Percentiles rank a stretch among this genome's conserved stretches.
These are phyloP conservation scores for Nicotiana knightiana DNA, from an alignment of 257 asterid species.

Conservation along the genomic window DNA sequence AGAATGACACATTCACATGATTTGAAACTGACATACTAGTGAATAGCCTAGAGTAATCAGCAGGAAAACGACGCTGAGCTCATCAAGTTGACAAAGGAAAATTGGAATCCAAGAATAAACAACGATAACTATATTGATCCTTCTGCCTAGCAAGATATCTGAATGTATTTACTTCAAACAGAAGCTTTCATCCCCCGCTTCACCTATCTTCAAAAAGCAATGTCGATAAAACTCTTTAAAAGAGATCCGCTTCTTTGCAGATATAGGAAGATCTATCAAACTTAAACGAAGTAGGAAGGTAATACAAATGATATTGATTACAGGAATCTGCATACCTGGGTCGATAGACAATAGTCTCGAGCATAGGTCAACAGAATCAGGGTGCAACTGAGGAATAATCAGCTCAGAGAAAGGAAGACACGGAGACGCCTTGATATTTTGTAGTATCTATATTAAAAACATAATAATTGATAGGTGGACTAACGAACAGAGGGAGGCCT, in stretches of 20 bases:
- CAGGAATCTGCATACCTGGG: slow-evolving; percentile 32
- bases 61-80: not conserved
- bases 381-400: slow-evolving; percentile 31
- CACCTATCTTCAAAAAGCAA: slow-evolving; percentile 16
- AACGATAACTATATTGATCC: not conserved
- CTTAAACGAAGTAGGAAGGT: not conserved
- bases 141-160: not conserved
- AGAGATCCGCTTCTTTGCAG: slow-evolving; percentile 45
- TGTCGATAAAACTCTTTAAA: slow-evolving; percentile 43
- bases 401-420: slow-evolving; percentile 33
- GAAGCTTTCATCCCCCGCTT: not conserved
- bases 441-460: slow-evolving; percentile 35
- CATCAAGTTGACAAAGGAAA: not conserved
- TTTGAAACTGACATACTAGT: not conserved
- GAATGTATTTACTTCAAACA: not conserved
- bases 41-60: not conserved
- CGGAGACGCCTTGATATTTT: slow-evolving; percentile 33
- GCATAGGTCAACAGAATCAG: slow-evolving; percentile 38
- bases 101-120: not conserved
- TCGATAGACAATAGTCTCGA: slow-evolving; percentile 34
- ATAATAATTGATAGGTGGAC: not conserved
- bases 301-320: not conserved
- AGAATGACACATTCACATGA: not conserved
- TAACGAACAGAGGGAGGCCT: not conserved
- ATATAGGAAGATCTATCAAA: slow-evolving; percentile 8